Percentiles rank a stretch among this genome's conserved stretches.
phyloP scores from a whole-genome alignment of 2,329 filamentous ascomycete genomes.

The Microsporum canis region DNA sequence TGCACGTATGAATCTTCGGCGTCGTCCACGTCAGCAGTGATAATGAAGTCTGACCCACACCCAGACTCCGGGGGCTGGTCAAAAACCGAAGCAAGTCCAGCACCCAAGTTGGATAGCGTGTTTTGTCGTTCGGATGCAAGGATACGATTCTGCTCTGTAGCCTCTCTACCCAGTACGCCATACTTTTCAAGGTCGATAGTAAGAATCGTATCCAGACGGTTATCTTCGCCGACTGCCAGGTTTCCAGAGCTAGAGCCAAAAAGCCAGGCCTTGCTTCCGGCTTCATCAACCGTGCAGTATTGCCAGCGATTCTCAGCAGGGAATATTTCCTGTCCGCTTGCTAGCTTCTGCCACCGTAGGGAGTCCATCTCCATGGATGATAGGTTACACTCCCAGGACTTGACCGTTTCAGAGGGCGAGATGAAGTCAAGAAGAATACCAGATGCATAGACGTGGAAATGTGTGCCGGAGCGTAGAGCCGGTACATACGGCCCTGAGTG shows the following conservation, averaged over 20 bases:
- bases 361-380: slow-evolving; percentile 79
- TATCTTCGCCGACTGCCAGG: slow-evolving; percentile 62
- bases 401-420: slow-evolving; percentile 79
- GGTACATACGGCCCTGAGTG: slow-evolving; percentile 77
- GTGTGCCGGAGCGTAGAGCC: slow-evolving; percentile 77
- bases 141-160: slow-evolving; percentile 37
- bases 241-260: slow-evolving; percentile 73
- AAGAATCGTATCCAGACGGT: slow-evolving; percentile 88
- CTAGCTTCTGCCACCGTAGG: slow-evolving; percentile 86
- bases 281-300: slow-evolving; percentile 91
- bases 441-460: slow-evolving; percentile 92
- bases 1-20: slow-evolving; percentile 51
- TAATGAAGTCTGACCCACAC: slow-evolving; percentile 78
- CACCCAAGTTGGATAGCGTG: slow-evolving; percentile 56
- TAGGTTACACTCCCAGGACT: slow-evolving; percentile 75
- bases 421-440: slow-evolving; percentile 89
- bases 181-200: slow-evolving; percentile 87
- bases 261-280: slow-evolving; percentile 92
- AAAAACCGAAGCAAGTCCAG: slow-evolving; percentile 76
- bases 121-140: slow-evolving; percentile 46
- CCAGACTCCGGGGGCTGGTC: slow-evolving; percentile 73
- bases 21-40: slow-evolving; percentile 76
- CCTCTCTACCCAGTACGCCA: slow-evolving; percentile 72
- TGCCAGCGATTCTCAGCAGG: slow-evolving; percentile 90
- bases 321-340: slow-evolving; percentile 89